phyloP scores from a whole-genome alignment of 257 asterid species.

The Parsonsia alboflavescens region DNA sequence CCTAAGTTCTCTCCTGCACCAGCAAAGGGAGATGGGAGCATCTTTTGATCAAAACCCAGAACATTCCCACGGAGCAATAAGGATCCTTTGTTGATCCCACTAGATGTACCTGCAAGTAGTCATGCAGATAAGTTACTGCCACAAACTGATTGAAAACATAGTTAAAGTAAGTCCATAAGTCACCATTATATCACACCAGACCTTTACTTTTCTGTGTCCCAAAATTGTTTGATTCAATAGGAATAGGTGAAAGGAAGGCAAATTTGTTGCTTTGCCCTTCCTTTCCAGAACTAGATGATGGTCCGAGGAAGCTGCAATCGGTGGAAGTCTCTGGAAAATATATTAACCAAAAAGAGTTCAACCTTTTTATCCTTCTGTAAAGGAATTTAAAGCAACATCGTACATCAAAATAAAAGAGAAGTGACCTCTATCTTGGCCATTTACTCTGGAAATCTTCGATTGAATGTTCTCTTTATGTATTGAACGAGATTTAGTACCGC shows the following conservation, averaged over 20 bases:
- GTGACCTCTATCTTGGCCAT: slow-evolving; percentile 34
- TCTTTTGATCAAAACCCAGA: slow-evolving; percentile 36
- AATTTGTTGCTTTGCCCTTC: slow-evolving; percentile 26
- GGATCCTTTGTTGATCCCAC: slow-evolving; percentile 23
- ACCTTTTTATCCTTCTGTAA: background rate
- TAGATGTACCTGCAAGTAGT: slow-evolving; percentile 40
- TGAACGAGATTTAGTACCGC: slow-evolving; percentile 21
- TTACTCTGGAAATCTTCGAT: slow-evolving; percentile 20
- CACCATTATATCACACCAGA: slow-evolving; percentile 15
- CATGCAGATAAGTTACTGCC: slow-evolving; percentile 3
- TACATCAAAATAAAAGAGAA: slow-evolving; percentile 9
- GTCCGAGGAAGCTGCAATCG: slow-evolving; percentile 24
- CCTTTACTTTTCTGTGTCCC: slow-evolving; percentile 24
- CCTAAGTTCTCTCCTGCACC: slow-evolving; percentile 37
- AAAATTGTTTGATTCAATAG: slow-evolving; percentile 17
- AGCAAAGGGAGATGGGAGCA: slow-evolving; percentile 24
- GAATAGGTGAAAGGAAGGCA: slow-evolving; percentile 34
- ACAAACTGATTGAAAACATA: slow-evolving; percentile 16
- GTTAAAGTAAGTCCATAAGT: slow-evolving; percentile 8
- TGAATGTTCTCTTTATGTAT: slow-evolving; percentile 24
- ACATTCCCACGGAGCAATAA: slow-evolving; percentile 26
- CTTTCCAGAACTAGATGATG: slow-evolving; percentile 35
- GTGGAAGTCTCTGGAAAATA: slow-evolving; percentile 29
- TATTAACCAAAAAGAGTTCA: background rate
- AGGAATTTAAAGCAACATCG: background rate